These are phyloP conservation scores for Amanita fuliginea DNA, from an alignment of 768 basidiomycete species.

Conservation along the genomic window DNA sequence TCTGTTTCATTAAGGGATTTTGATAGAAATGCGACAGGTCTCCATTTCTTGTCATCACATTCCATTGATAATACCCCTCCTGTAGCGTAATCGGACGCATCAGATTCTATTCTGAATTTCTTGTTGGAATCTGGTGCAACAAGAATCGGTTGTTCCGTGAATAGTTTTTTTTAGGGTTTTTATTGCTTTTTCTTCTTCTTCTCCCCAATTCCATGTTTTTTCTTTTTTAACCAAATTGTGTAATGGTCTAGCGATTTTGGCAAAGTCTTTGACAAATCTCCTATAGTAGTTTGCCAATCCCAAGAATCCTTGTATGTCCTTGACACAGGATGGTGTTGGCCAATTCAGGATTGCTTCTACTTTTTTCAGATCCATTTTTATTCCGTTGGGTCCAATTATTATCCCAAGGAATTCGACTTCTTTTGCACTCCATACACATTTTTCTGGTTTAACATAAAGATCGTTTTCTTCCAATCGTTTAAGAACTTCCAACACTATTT, in stretches of 20 bases:
- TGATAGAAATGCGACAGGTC: background rate
- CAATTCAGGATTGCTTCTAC: background rate
- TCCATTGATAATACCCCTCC: background rate
- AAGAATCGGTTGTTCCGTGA: background rate
- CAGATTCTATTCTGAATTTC: background rate
- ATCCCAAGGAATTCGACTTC: background rate
- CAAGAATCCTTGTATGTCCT: no score
- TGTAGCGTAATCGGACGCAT: background rate
- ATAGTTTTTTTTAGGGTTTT: background rate
- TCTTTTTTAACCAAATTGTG: background rate
- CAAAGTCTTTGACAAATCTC: background rate
- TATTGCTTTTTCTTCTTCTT: background rate
- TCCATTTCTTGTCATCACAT: background rate
- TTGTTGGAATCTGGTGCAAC: background rate
- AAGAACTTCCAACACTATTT: background rate
- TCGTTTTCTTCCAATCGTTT: background rate
- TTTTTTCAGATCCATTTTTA: background rate
- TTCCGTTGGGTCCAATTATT: background rate
- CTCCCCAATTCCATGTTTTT: background rate
- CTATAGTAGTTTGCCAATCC: no score
- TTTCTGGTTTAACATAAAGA: background rate
- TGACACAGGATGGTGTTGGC: background rate
- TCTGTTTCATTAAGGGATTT: background rate
- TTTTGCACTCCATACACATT: background rate
- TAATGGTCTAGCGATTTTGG: background rate